Evolutionary conservation across 495 filamentous ascomycete genomes (phyloP), one percentile per base, ranked within the genome.

Genomic region (Penicillium cinerascens): DNA sequence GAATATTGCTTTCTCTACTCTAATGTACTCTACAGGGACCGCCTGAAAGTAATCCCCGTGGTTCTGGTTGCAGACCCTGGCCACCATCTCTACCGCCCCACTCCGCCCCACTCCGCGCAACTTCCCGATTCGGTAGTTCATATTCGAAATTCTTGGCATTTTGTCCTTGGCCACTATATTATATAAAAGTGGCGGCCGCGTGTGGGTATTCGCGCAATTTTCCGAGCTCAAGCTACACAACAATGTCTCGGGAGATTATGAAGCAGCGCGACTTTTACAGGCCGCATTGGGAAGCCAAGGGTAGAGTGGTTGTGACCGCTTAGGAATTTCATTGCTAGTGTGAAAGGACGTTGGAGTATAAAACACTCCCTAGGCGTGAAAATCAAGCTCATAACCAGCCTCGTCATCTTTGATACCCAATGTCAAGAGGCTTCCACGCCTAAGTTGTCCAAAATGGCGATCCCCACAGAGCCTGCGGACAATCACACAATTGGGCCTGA

Each of bases 61-160:
- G 36, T 13, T 33, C 10, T 33, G 29, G 29, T 33, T 33, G 29
- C 29, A 33, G 29, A 2, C 3, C 10, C 11, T 17, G 37, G 16
- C 18, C 37, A 39, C 6, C 37, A 11, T n/a, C 4, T 13, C 41
- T 20, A 43, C 42, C 13, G 55, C 46, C 49, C 63, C 61, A 64
- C 63, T 61, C 35, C 13, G 55, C 46, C 49, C 63, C 61, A 64
- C 63, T 61, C 35, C 55, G 25, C 11, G 35, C 56, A 58, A 56
- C 64, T 58, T 58, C 60, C 54, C 8, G 42, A 60, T 54, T 13
- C 7, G 56, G 64, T 45, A 61, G 55, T 5, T 42, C 37, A 17
- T 2, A 21, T 20, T 42, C 40, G 51, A 60, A 51, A 55, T 25
- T 20, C 47, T 55, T 63, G 58, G 58, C 52, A 33, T 33, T 25